Percentiles rank a stretch among this genome's conserved stretches.
Conservation (phyloP, 441 rosid genomes). For the Pelargonium hybrid region DNA sequence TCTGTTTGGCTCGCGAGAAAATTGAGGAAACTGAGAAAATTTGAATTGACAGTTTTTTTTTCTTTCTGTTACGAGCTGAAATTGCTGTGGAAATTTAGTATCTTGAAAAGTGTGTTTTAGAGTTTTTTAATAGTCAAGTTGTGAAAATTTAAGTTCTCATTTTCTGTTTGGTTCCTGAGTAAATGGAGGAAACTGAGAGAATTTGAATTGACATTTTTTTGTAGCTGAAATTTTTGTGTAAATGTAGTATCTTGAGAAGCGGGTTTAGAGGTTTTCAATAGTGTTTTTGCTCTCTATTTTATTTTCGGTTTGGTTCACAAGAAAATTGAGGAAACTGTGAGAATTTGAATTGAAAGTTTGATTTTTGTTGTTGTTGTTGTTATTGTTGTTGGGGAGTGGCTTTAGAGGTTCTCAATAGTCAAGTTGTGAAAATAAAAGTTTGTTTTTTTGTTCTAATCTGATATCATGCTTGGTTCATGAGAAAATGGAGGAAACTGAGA, state of each 20-base stretch:
- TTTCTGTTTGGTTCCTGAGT: slow-evolving; percentile 7
- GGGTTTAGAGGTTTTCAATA: not conserved
- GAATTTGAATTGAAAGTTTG: no score
- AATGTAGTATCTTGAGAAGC: not conserved
- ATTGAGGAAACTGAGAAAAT: not conserved
- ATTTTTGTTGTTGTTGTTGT: no score
- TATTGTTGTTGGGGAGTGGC: no score
- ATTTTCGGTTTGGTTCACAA: no score
- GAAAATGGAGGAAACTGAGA: not conserved
- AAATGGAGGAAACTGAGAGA: not conserved
- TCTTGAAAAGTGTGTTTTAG: not conserved
- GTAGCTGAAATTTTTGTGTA: no score
- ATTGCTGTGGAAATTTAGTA: not conserved
- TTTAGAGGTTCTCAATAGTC: not conserved
- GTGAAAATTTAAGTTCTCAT: not conserved
- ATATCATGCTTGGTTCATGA: not conserved
- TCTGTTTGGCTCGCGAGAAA: slow-evolving; percentile 8
- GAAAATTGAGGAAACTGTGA: no score
- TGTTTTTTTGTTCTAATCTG: not conserved
- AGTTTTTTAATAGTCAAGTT: not conserved
- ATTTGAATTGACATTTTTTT: not conserved
- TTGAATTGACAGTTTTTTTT: not conserved
- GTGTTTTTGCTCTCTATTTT: not conserved
- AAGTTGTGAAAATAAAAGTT: not conserved
- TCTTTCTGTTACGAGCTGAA: no score